These are phyloP conservation scores for Argentina anserina DNA, from an alignment of 306 rosid genomes.

Conservation along the genomic window DNA sequence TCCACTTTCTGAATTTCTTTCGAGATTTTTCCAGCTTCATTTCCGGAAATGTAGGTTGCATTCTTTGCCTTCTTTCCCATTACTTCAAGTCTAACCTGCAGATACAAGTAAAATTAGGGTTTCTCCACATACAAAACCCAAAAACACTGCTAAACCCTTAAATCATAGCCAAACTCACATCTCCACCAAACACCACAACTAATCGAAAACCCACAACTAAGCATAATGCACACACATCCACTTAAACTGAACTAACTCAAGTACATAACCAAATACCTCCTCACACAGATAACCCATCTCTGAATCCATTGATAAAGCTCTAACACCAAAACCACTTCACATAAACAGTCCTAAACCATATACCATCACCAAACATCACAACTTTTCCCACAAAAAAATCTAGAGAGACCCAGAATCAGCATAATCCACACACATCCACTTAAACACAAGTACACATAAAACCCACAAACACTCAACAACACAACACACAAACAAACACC, in stretches of 20 bases:
- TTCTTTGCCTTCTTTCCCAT: slow-evolving; percentile 99
- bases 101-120: not conserved
- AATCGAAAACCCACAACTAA: too few relatives aligned
- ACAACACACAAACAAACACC: not conserved
- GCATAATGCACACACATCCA: not conserved
- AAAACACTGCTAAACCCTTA: too few relatives aligned
- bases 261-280: not conserved
- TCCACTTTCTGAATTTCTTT: slow-evolving; percentile 99
- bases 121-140: not conserved
- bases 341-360: not conserved
- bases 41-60: slow-evolving; percentile 90
- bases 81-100: slow-evolving; percentile 89
- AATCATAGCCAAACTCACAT: too few relatives aligned
- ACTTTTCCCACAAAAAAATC: too few relatives aligned
- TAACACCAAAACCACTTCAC: not conserved
- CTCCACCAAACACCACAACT: too few relatives aligned
- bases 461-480: not conserved
- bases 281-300: not conserved
- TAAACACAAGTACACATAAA: too few relatives aligned
- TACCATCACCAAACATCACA: too few relatives aligned
- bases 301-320: not conserved
- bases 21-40: slow-evolving; percentile 91
- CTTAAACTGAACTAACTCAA: not conserved
- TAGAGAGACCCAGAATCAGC: too few relatives aligned
- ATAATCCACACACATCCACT: too few relatives aligned